Evolutionary conservation across 139 green algal species (phyloP).

Genomic region (Diplosphaera chodatii): DNA sequence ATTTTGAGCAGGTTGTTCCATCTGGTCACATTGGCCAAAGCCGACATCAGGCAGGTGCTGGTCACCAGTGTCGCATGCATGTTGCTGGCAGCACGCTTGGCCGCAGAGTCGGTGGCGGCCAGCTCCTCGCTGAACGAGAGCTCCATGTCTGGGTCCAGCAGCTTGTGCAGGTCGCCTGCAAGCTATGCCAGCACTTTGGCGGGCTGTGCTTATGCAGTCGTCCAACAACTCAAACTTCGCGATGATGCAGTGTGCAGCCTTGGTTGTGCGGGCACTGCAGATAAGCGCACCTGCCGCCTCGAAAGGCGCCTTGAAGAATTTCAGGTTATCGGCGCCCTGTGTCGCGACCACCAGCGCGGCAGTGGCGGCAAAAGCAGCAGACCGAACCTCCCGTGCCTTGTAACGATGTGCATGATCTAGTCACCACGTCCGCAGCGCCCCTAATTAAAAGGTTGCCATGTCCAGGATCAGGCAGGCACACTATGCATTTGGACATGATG

Average conservation of each 20-base stretch:
- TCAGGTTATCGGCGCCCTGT: conserved; percentile 3
- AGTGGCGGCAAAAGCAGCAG: conserved; percentile 11
- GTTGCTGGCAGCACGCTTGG: conserved; percentile 1
- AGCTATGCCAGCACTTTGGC: no score
- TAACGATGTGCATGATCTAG: no score
- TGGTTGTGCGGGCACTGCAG: neutral
- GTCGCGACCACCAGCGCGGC: conserved; percentile 5
- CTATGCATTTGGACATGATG: no score
- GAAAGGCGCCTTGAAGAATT: conserved; percentile 8
- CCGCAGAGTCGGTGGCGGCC: neutral
- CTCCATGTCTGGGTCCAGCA: conserved; percentile 2
- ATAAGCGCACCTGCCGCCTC: conserved; percentile 4
- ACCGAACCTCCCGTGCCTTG: neutral
- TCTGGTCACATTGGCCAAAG: neutral
- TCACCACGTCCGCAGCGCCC: no score
- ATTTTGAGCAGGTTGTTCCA: neutral
- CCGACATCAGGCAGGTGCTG: no score
- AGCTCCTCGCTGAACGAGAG: neutral
- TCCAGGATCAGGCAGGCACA: no score
- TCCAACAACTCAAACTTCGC: no score
- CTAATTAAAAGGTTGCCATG: no score
- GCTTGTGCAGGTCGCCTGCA: conserved; percentile 8
- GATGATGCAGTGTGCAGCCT: no score
- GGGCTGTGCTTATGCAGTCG: no score
- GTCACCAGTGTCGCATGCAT: neutral